phyloP scores from a whole-genome alignment of 345 rosid species.

The Heritiera littoralis region DNA sequence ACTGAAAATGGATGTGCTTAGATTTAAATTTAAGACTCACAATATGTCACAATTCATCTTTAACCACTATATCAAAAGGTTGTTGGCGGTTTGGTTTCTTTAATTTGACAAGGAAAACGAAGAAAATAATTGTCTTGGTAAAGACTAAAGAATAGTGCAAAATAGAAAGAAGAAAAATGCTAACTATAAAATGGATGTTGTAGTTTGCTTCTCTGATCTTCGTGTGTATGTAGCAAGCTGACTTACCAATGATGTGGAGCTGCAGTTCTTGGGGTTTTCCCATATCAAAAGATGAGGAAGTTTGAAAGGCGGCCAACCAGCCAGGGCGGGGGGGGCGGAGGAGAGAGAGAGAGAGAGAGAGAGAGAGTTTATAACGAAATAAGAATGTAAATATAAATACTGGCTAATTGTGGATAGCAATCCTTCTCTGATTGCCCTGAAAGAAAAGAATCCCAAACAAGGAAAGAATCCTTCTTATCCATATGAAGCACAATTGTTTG shows the following conservation, averaged over 20 bases:
- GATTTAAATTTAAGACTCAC: too few species aligned
- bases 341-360: neutral
- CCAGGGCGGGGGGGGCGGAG: neutral
- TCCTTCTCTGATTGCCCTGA: neutral
- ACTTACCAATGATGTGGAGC: slow-evolving; percentile 26
- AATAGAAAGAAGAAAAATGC: neutral
- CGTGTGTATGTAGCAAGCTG: neutral
- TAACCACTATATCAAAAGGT: too few species aligned
- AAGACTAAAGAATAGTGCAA: neutral
- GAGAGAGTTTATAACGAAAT: neutral
- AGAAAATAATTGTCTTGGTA: too few species aligned
- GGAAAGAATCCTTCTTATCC: neutral
- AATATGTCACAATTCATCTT: too few species aligned
- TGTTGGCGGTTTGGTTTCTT: neutral
- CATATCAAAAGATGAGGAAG: slow-evolving; percentile 17
- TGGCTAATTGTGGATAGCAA: neutral
- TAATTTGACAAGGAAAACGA: neutral
- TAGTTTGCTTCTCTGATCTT: neutral
- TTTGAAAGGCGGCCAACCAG: neutral
- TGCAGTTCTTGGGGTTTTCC: slow-evolving; percentile 31
- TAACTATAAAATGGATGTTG: neutral
- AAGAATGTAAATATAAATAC: neutral
- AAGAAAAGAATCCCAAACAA: neutral
- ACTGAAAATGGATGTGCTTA: too few species aligned
- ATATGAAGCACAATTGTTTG: neutral